phyloP scores from a whole-genome alignment of 2,329 filamentous ascomycete genomes.

The Penicillium olsonii region DNA sequence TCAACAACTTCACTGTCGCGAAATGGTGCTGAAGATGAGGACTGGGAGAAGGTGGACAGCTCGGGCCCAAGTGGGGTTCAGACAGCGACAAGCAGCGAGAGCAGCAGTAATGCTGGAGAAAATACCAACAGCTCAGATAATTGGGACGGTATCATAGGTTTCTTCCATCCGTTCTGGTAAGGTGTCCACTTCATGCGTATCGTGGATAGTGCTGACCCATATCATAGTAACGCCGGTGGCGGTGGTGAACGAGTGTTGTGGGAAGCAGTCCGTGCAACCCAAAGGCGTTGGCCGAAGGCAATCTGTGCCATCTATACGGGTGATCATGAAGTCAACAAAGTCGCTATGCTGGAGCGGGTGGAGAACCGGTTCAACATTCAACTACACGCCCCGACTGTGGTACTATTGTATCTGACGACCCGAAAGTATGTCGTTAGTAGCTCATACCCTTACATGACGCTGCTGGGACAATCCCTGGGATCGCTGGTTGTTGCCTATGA shows the following conservation, averaged over 20 bases:
- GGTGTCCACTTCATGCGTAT: conserved; percentile 24
- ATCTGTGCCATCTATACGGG: conserved; percentile 94
- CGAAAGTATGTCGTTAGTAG: conserved; percentile 82
- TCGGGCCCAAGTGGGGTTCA: conserved; percentile 50
- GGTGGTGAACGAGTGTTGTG: conserved; percentile 95
- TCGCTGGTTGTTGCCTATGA: conserved; percentile 87
- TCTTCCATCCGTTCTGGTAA: conserved; percentile 98
- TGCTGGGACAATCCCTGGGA: conserved; percentile 90
- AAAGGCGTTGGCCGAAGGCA: conserved; percentile 82
- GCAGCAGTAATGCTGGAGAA: conserved; percentile 42
- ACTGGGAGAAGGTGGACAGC: conserved; percentile 69
- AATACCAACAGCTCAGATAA: conserved; percentile 43
- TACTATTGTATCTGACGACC: conserved; percentile 88
- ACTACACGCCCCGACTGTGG: conserved; percentile 77
- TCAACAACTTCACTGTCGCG: conserved; percentile 21
- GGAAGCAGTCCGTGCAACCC: conserved; percentile 90
- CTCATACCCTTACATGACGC: conserved; percentile 88
- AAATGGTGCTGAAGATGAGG: conserved; percentile 55
- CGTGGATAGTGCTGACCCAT: conserved; percentile 14
- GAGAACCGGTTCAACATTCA: conserved; percentile 90
- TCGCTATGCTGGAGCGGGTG: conserved; percentile 74
- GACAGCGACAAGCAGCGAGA: conserved; percentile 47
- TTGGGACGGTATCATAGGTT: conserved; percentile 86
- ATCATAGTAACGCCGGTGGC: conserved; percentile 81
- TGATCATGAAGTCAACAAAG: conserved; percentile 84